Conservation (phyloP, 768 basidiomycete species). For the Russula earlei region DNA sequence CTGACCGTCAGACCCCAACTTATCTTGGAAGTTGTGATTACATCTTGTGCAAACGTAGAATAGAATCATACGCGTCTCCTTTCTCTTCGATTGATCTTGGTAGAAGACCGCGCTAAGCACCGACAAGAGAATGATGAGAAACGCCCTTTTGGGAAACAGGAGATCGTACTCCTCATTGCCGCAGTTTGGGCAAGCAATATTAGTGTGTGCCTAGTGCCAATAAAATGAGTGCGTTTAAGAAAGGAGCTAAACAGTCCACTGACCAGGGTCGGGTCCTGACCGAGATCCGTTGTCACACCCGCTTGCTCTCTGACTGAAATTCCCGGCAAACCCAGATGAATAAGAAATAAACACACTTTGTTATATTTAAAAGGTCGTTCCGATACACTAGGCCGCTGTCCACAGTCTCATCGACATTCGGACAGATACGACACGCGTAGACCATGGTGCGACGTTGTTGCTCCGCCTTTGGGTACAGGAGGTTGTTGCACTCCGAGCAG, state of each 20-base stretch:
- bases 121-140: constrained; percentile 2
- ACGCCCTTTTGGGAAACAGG: neutral
- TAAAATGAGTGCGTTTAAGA: constrained; percentile 1
- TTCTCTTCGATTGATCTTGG: constrained; percentile 95
- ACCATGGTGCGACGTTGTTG: constrained; percentile 76
- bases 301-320: constrained; percentile 66
- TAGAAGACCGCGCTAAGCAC: constrained; percentile 73
- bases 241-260: constrained; percentile 17
- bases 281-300: constrained; percentile 83
- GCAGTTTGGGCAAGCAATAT: constrained; percentile 76
- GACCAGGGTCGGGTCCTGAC: constrained; percentile 83
- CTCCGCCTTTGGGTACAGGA: constrained; percentile 90
- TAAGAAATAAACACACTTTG: constrained; percentile 50
- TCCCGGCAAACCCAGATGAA: constrained; percentile 2
- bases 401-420: constrained; percentile 69
- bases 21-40: constrained; percentile 63
- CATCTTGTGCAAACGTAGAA: constrained; percentile 87
- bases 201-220: constrained; percentile 61
- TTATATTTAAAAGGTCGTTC: constrained; percentile 88
- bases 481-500: constrained; percentile 92
- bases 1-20: constrained; percentile 38
- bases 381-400: constrained; percentile 87
- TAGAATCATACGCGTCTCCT: constrained; percentile 89
- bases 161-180: constrained; percentile 60
- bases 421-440: constrained; percentile 86